Evolutionary conservation across 169 alveolate species (phyloP).

Genomic region (Cryptosporidium meleagridis): DNA sequence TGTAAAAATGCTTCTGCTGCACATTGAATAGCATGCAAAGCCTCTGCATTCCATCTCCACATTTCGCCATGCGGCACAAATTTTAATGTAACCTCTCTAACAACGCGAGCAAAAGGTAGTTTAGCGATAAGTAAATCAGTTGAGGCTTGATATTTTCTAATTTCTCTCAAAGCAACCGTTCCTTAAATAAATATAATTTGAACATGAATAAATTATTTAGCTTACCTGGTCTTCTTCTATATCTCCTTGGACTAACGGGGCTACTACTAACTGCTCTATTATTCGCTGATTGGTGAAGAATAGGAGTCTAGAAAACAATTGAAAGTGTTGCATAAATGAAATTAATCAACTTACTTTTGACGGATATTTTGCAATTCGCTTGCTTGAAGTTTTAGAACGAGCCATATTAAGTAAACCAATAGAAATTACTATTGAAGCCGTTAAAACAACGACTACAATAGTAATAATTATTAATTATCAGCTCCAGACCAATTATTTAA

Average conservation of each 20-base stretch:
- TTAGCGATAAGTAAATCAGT: slow-evolving; percentile 93
- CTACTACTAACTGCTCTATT: slow-evolving; percentile 39
- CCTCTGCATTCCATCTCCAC: slow-evolving; percentile 84
- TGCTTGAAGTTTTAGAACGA: slow-evolving; percentile 72
- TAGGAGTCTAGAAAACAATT: slow-evolving; percentile 25
- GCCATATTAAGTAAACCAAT: slow-evolving; percentile 17
- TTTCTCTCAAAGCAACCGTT: slow-evolving; percentile 94
- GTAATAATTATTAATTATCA: not conserved
- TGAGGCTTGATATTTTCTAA: slow-evolving; percentile 92
- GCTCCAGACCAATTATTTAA: not conserved
- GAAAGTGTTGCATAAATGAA: not conserved
- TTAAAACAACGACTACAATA: slow-evolving; percentile 1
- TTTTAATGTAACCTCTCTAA: slow-evolving; percentile 89
- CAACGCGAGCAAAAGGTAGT: slow-evolving; percentile 95
- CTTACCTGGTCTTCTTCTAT: slow-evolving; percentile 75
- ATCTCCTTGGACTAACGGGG: slow-evolving; percentile 48
- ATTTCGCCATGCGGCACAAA: slow-evolving; percentile 79
- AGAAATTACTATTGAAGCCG: slow-evolving; percentile 11
- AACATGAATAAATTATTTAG: not conserved
- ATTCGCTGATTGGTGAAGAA: slow-evolving; percentile 51
- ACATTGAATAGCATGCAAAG: slow-evolving; percentile 85
- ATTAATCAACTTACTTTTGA: slow-evolving; percentile 35
- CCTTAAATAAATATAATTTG: slow-evolving; percentile 82
- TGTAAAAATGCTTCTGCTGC: slow-evolving; percentile 87
- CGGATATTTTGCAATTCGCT: slow-evolving; percentile 53